phyloP scores from a whole-genome alignment of 73 alveolate genomes.

The Strombidium stylifer region DNA sequence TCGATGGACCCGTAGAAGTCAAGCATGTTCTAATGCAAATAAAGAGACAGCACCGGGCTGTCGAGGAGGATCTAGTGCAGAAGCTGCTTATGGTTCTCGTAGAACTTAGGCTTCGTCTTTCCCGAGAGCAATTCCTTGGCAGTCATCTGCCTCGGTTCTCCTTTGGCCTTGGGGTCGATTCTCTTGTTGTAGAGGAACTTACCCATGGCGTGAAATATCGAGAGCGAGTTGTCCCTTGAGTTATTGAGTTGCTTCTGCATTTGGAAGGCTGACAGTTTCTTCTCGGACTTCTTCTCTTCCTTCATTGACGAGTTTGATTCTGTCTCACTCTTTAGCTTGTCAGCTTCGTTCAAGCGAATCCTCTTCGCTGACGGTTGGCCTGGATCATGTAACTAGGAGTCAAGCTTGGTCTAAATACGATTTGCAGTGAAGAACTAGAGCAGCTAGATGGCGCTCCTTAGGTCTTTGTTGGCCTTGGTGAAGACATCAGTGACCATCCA shows the following conservation, averaged over 20 bases:
- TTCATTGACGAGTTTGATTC: not conserved
- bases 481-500: slow-evolving; percentile 5
- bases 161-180: slow-evolving; percentile 23
- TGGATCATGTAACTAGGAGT: not conserved
- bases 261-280: not conserved
- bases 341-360: not conserved
- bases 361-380: not conserved
- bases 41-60: slow-evolving; percentile 8
- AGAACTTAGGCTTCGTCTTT: slow-evolving; percentile 29
- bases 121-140: slow-evolving; percentile 1
- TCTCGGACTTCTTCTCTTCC: not conserved
- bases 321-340: not conserved
- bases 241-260: not conserved
- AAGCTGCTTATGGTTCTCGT: slow-evolving; percentile 27
- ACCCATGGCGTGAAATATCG: slow-evolving; percentile 58
- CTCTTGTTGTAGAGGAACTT: slow-evolving; percentile 57
- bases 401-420: not conserved
- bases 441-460: slow-evolving; percentile 39
- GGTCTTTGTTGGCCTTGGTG: slow-evolving; percentile 11
- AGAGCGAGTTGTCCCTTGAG: slow-evolving; percentile 18
- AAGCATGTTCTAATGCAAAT: slow-evolving; percentile 41
- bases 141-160: not conserved
- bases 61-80: slow-evolving; percentile 27
- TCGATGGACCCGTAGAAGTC: slow-evolving; percentile 38
- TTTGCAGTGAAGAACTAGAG: slow-evolving; percentile 41